Evolutionary conservation across 352 stramenopile species (phyloP).

Genomic region (Discostella stelligera): DNA sequence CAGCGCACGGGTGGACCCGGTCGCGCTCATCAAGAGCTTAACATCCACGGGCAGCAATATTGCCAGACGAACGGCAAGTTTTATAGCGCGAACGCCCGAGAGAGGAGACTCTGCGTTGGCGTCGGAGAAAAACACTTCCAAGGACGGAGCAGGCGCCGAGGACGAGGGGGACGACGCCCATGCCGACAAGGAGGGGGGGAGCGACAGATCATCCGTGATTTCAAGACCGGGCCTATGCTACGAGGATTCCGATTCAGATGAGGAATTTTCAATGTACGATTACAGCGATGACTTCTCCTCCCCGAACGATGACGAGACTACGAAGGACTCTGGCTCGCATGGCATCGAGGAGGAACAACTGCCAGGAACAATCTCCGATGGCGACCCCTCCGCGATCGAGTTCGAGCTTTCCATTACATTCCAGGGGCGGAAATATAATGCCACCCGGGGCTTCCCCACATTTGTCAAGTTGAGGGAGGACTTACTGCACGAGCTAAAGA

Average conservation of each 20-base stretch:
- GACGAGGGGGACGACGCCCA: not conserved
- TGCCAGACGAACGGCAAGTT: constrained; percentile 39
- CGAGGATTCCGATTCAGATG: constrained; percentile 32
- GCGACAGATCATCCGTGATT: constrained; percentile 7
- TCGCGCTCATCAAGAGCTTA: constrained; percentile 61
- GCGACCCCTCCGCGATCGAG: constrained; percentile 54
- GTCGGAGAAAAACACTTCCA: not conserved
- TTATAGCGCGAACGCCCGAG: constrained; percentile 23
- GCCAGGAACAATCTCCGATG: constrained; percentile 13
- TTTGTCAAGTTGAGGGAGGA: constrained; percentile 70
- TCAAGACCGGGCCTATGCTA: constrained; percentile 26
- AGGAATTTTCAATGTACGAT: constrained; percentile 53
- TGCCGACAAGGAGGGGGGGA: constrained; percentile 3
- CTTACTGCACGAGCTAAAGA: constrained; percentile 57
- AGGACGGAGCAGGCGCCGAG: not conserved
- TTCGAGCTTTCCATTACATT: constrained; percentile 73
- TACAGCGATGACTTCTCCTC: constrained; percentile 41
- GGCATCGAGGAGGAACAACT: constrained; percentile 8
- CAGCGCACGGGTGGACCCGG: constrained; percentile 59
- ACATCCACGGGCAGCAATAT: constrained; percentile 47
- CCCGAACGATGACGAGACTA: constrained; percentile 14
- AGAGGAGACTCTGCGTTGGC: not conserved
- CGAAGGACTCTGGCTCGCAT: not conserved
- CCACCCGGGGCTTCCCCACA: constrained; percentile 59
- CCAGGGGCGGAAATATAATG: constrained; percentile 68